Evolutionary conservation across 768 basidiomycete species (phyloP), one percentile per base, ranked within the genome.

Genomic region (Leccinum boreale): DNA sequence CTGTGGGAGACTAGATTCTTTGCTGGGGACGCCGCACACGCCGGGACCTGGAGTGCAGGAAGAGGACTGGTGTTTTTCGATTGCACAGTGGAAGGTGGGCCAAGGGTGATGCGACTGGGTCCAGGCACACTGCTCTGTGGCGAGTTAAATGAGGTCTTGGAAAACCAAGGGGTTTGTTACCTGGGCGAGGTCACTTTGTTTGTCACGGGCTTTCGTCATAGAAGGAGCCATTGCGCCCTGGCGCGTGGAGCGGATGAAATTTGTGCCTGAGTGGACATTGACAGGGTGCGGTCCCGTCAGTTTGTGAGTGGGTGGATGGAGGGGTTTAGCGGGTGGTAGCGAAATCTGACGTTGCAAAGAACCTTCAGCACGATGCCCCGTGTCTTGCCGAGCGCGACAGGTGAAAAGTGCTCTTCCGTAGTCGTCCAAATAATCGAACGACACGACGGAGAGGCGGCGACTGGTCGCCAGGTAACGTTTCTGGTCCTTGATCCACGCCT

Each of bases 401-500:
- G n/a, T 53, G 52, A 69, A 61, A 11, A 39, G 19, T 10, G 58
- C 59, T 5, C 28, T 59, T 48, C 42, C 39, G 31, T 61, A 42
- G 36, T 19, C 23, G 19, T 58, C 58, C 17, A 50, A 3, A 47
- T 58, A 55, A 33, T 23, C 33, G 62, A 26, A 63, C 5, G 52
- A 59, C 23, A 60, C 44, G 42, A 65, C 57, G 33, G 53, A 51
- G 31, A 61, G 55, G 26, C 47, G 63, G 39, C 61, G 58, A 21
- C 52, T 48, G 17, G 35, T 55, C 36, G 19, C 5, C 10, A 63
- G 31, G 36, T 39, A 17, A 26, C 29, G 47, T 47, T 47, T 63
- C 53, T 62, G 67, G 50, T 44, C 49, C 36, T 53, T 36, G 4
- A 60, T 49, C 65, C 67, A 68, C 17, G 42, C 45, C 39, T 59